Percentiles rank a stretch among this genome's conserved stretches.
phyloP scores from a whole-genome alignment of 371 early-diverging fungal genomes.

The Capniomyces stellatus region DNA sequence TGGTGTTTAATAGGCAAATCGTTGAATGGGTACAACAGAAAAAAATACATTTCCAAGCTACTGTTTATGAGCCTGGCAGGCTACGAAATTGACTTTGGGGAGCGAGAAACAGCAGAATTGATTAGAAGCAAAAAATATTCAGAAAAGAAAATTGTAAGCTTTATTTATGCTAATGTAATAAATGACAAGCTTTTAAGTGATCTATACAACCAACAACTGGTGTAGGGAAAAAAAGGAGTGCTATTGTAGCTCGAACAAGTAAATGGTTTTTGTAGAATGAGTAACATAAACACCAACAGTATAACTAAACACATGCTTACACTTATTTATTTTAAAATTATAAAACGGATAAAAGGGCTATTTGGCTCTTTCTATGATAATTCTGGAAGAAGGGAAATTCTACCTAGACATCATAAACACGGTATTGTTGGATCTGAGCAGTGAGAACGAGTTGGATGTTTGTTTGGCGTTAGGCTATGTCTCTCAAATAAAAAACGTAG shows the following conservation, averaged over 20 bases:
- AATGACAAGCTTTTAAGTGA: too few species aligned
- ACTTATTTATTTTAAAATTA: too few species aligned
- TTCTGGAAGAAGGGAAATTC: slow-evolving; percentile 72
- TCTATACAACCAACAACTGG: too few species aligned
- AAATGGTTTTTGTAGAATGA: too few species aligned
- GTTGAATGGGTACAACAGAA: slow-evolving; percentile 91
- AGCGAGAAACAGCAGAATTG: slow-evolving; percentile 85
- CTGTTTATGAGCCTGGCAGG: slow-evolving; percentile 96
- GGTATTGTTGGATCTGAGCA: slow-evolving; percentile 73
- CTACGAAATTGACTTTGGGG: slow-evolving; percentile 94
- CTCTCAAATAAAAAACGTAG: slow-evolving; percentile 80
- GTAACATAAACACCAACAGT: too few species aligned
- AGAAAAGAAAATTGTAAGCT: slow-evolving; percentile 76
- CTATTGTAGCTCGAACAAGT: too few species aligned
- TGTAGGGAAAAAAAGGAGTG: too few species aligned
- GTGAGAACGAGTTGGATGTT: slow-evolving; percentile 67
- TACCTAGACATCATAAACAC: slow-evolving; percentile 69
- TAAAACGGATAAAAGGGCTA: too few species aligned
- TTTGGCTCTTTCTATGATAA: slow-evolving; percentile 77
- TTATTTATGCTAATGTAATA: too few species aligned
- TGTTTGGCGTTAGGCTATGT: slow-evolving; percentile 89
- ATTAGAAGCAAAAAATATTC: slow-evolving; percentile 76
- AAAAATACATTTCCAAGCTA: slow-evolving; percentile 94
- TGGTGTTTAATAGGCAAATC: slow-evolving; percentile 73
- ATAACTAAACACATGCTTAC: too few species aligned